These are phyloP conservation scores for Trichophyton equinum DNA, from an alignment of 2,329 filamentous ascomycete species.

Conservation along the genomic window DNA sequence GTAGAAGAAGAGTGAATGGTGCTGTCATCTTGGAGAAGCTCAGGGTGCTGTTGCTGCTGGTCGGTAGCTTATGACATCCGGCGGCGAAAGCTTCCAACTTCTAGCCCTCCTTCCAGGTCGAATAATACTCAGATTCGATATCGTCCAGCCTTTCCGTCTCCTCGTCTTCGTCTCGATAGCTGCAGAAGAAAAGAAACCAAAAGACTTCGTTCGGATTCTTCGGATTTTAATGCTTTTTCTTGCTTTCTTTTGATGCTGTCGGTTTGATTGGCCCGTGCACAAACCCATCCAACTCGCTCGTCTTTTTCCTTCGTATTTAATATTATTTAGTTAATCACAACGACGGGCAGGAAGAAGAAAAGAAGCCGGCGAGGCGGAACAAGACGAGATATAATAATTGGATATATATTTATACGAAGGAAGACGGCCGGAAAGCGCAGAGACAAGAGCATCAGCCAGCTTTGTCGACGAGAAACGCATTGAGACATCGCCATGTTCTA, in stretches of 20 bases:
- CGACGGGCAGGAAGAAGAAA: neutral
- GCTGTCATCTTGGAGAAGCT: neutral
- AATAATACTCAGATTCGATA: too few species aligned
- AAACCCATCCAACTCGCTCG: neutral
- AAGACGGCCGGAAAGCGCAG: neutral
- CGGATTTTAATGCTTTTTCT: neutral
- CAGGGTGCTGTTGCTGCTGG: neutral
- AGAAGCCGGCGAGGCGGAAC: neutral
- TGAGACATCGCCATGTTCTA: conserved; percentile 56
- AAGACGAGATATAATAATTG: neutral
- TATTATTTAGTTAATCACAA: neutral
- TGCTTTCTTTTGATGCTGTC: neutral
- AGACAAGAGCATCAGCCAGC: too few species aligned
- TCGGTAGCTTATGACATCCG: neutral
- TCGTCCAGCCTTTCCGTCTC: neutral
- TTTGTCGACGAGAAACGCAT: too few species aligned
- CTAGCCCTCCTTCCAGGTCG: neutral
- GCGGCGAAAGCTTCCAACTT: neutral
- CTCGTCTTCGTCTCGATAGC: neutral
- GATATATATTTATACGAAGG: neutral
- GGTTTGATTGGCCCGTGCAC: neutral
- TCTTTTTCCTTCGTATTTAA: neutral
- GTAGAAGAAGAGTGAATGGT: neutral
- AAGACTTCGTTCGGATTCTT: neutral
- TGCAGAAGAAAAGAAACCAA: neutral